Evolutionary conservation across 441 rosid genomes (phyloP).

Genomic region (Raphanus hybrid): DNA sequence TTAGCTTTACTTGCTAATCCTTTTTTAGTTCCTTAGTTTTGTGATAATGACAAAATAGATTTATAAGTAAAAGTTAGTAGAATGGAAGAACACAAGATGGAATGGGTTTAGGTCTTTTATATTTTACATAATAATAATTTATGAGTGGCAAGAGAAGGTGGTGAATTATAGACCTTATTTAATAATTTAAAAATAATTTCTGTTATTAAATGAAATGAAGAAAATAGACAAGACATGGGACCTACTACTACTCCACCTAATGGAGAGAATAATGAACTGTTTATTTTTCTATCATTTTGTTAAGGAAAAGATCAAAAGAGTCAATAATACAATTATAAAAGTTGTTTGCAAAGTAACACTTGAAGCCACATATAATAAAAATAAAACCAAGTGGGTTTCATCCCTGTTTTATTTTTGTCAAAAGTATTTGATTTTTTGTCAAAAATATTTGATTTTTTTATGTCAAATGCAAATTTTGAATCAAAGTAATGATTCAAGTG

Average conservation of each 20-base stretch:
- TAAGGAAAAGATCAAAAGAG: neutral
- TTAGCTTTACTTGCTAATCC: constrained; percentile 16
- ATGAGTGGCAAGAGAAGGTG: constrained; percentile 37
- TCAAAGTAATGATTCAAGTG: neutral
- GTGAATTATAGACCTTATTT: constrained; percentile 38
- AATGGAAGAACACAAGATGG: constrained; percentile 21
- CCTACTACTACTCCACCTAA: constrained; percentile 43
- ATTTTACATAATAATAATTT: constrained; percentile 21
- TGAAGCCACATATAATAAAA: neutral
- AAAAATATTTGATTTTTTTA: no score
- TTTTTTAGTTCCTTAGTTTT: neutral
- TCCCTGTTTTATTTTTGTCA: neutral
- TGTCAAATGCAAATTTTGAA: neutral
- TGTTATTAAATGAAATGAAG: constrained; percentile 19
- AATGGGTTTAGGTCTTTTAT: constrained; percentile 9
- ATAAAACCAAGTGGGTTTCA: constrained; percentile 4
- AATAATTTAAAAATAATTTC: neutral
- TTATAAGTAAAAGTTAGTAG: constrained; percentile 18
- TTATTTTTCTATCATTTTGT: neutral
- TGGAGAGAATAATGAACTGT: constrained; percentile 33
- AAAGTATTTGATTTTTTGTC: neutral
- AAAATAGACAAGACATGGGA: constrained; percentile 45
- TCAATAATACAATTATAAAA: constrained; percentile 15
- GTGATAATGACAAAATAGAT: constrained; percentile 28
- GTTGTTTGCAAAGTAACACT: constrained; percentile 19